Percentiles rank a stretch among this genome's conserved stretches.
phyloP scores from a whole-genome alignment of 2,329 filamentous ascomycete species.

The Claviceps cyperi region DNA sequence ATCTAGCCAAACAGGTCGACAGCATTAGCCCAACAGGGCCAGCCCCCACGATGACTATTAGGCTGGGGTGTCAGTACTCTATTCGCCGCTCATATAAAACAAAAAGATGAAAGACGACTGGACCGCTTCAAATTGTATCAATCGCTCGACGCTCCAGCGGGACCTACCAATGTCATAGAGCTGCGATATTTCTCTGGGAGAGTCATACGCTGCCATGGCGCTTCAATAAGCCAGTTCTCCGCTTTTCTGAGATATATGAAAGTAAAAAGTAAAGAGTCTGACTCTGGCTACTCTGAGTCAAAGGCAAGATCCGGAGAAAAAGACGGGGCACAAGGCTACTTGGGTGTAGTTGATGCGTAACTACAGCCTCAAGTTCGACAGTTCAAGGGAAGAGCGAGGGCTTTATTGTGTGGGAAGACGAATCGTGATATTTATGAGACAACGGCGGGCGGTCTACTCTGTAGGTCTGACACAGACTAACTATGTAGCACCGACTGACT shows the following conservation, averaged over 20 bases:
- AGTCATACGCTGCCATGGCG: not conserved
- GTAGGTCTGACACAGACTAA: not conserved
- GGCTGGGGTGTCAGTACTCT: not conserved
- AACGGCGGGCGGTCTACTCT: no score
- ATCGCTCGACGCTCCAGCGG: not conserved
- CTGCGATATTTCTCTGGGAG: not conserved
- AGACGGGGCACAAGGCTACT: not conserved
- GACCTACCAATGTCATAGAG: conserved; percentile 31
- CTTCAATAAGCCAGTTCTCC: not conserved
- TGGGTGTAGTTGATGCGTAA: not conserved
- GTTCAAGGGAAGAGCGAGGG: not conserved
- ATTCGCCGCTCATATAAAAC: not conserved
- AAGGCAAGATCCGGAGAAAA: not conserved
- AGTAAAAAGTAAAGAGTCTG: not conserved
- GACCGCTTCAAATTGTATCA: not conserved
- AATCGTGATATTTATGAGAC: not conserved
- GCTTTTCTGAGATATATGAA: not conserved
- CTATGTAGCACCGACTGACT: no score
- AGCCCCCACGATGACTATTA: conserved; percentile 69
- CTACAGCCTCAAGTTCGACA: not conserved
- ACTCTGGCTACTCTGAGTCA: not conserved
- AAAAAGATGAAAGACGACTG: not conserved
- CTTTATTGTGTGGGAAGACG: not conserved
- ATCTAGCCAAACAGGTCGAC: conserved; percentile 75
- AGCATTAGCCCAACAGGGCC: conserved; percentile 80